Base-by-base conservation (phyloP, 148 eudicot species). In the Bassia scoparia region DNA sequence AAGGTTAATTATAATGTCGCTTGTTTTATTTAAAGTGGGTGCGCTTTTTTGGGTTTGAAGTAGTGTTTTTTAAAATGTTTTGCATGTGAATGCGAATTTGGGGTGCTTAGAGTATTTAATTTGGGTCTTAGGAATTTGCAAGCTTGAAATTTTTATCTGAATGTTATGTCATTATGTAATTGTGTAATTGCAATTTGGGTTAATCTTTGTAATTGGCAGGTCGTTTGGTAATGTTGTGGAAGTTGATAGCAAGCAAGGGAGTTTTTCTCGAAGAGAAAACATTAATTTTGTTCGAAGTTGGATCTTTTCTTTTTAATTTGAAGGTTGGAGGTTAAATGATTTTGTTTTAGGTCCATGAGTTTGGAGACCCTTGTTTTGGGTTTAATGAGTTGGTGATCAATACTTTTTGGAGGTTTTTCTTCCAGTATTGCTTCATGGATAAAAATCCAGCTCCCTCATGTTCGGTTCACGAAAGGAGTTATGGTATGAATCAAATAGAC, bases 1-100 rank as follows among this genome's bases (percentile, higher is more conserved):
- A 63, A 77, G n/a, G 9, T 79, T 63, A 63, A 46, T 72, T n/a
- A n/a, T 26, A 15, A 69, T 73, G 31, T n/a, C 43, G 70, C 72
- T 44, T n/a, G 34, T 55, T 70, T 69, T 41, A 29, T 23, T 26
- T 58, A 4, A 35, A 46, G 46, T 72, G 17, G 37, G 30, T 43
- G 61, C 50, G 3, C n/a, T 53, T 16, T 34, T 68, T 21, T 30
- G 30, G 17, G 20, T 78, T 62, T 23, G 61, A 2, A 11, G 30
- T 17, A 12, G 2, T 10, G 9, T 13, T 27, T 24, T 60, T 73
- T 55, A 52, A 52, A 17, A 5, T 30, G 23, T 46, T 46, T 23
- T 65, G 21, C 41, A 65, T 27, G 17, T 52, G 16, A 7, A 54
- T 52, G 24, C 12, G 29, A 43, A 38, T 56, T 65, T 54, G 4